Evolutionary conservation across 2,329 filamentous ascomycete species (phyloP).

Genomic region (Botrytis deweyae): DNA sequence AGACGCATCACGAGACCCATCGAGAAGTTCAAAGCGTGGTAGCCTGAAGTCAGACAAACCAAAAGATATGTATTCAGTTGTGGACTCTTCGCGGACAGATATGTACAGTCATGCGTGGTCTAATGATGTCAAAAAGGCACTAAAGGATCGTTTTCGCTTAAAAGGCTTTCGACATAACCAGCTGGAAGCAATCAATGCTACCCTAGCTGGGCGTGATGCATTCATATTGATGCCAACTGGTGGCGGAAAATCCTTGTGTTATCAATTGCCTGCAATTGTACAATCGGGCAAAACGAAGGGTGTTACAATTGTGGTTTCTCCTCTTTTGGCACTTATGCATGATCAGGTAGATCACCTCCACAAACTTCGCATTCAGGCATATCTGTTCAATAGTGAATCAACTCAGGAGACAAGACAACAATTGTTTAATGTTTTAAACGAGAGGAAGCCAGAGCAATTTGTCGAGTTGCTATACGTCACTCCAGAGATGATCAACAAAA

Average conservation of each 20-base stretch:
- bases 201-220: slow-evolving; percentile 79
- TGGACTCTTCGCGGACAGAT: slow-evolving; percentile 44
- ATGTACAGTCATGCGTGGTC: slow-evolving; percentile 78
- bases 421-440: slow-evolving; percentile 64
- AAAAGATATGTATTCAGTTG: slow-evolving; percentile 38
- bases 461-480: slow-evolving; percentile 90
- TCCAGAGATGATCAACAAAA: slow-evolving; percentile 94
- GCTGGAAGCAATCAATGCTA: slow-evolving; percentile 93
- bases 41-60: slow-evolving; percentile 8
- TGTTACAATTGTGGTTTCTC: slow-evolving; percentile 92
- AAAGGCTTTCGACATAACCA: slow-evolving; percentile 88
- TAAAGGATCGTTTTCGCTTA: slow-evolving; percentile 82
- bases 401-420: slow-evolving; percentile 59
- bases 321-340: slow-evolving; percentile 92
- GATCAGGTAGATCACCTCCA: slow-evolving; percentile 88
- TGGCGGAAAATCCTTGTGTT: slow-evolving; percentile 94
- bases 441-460: slow-evolving; percentile 67
- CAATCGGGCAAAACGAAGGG: slow-evolving; percentile 77
- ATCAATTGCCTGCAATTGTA: slow-evolving; percentile 88
- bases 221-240: slow-evolving; percentile 98
- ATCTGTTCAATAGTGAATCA: slow-evolving; percentile 78
- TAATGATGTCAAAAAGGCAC: slow-evolving; percentile 72
- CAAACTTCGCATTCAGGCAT: slow-evolving; percentile 73
- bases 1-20: slow-evolving; percentile 27
- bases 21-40: slow-evolving; percentile 24